These are phyloP conservation scores for Hirsutella rhossiliensis DNA, from an alignment of 2,329 filamentous ascomycete genomes.

Conservation along the genomic window DNA sequence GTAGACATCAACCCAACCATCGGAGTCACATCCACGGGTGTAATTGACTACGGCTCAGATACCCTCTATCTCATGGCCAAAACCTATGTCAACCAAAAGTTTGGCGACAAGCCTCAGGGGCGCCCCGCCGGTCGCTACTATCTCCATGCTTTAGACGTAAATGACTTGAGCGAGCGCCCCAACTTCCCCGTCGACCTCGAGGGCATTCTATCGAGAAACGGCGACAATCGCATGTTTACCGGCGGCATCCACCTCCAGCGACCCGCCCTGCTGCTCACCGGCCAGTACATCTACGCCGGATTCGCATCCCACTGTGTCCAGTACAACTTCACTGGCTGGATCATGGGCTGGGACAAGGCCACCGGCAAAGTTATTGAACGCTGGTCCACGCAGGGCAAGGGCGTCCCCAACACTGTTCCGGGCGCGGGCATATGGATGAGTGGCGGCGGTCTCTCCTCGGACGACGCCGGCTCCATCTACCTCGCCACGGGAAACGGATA, in stretches of 20 bases:
- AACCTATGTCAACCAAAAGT: constrained; percentile 24
- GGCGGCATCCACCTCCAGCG: constrained; percentile 40
- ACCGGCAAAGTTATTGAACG: constrained; percentile 22
- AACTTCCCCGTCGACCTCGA: constrained; percentile 37
- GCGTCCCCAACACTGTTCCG: constrained; percentile 21
- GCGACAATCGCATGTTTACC: constrained; percentile 33
- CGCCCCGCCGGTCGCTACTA: constrained; percentile 21
- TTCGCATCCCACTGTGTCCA: constrained; percentile 45
- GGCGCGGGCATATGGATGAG: constrained; percentile 33
- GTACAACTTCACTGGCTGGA: constrained; percentile 42
- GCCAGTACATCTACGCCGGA: constrained; percentile 35
- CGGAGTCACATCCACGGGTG: constrained; percentile 32
- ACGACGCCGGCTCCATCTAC: constrained; percentile 26
- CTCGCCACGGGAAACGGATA: constrained; percentile 27
- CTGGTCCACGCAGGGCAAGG: constrained; percentile 28
- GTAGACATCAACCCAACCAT: constrained; percentile 34
- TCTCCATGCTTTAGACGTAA: constrained; percentile 24
- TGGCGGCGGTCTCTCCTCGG: constrained; percentile 25
- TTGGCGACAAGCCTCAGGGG: constrained; percentile 17
- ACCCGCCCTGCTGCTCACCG: constrained; percentile 32
- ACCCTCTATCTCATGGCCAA: constrained; percentile 32
- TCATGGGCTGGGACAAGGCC: constrained; percentile 35
- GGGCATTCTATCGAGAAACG: constrained; percentile 32
- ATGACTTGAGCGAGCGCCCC: constrained; percentile 22
- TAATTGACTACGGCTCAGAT: constrained; percentile 31